These are phyloP conservation scores for Durusdinium trenchii DNA, from an alignment of 73 alveolate genomes.

Conservation along the genomic window DNA sequence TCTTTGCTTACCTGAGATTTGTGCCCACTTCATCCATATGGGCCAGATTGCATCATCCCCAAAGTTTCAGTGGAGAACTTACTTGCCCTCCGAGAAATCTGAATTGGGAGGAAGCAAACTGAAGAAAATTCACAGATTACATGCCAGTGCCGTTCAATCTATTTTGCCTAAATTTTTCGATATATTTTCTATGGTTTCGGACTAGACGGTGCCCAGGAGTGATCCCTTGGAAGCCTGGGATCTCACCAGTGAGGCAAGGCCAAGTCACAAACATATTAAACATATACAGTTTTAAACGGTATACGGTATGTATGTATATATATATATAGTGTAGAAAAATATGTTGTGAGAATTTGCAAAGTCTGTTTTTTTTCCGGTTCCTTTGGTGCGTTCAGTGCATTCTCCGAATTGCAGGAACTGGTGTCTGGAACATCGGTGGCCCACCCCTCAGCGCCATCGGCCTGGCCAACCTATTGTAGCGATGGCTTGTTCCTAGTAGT, in stretches of 20 bases:
- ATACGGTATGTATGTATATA: background rate
- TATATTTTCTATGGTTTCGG: too few relatives aligned
- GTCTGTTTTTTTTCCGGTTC: background rate
- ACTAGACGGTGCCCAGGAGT: constrained; percentile 1
- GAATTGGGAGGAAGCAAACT: background rate
- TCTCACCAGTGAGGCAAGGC: constrained; percentile 34
- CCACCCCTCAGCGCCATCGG: too few relatives aligned
- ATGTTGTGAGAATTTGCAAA: background rate
- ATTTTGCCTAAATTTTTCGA: too few relatives aligned
- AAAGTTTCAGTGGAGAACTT: background rate
- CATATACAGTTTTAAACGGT: background rate
- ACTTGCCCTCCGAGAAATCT: background rate
- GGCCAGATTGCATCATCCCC: constrained; percentile 66
- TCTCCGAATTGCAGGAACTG: too few relatives aligned
- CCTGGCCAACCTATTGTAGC: too few relatives aligned
- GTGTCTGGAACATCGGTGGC: too few relatives aligned
- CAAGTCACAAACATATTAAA: background rate
- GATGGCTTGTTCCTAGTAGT: too few relatives aligned
- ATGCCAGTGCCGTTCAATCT: too few relatives aligned
- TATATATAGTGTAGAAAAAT: background rate
- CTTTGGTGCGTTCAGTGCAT: too few relatives aligned
- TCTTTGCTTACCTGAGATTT: background rate
- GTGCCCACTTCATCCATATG: constrained; percentile 65
- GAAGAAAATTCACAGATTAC: background rate
- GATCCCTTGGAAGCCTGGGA: constrained; percentile 89